phyloP scores from a whole-genome alignment of 306 rosid genomes.

The Gynostemma pentaphyllum region DNA sequence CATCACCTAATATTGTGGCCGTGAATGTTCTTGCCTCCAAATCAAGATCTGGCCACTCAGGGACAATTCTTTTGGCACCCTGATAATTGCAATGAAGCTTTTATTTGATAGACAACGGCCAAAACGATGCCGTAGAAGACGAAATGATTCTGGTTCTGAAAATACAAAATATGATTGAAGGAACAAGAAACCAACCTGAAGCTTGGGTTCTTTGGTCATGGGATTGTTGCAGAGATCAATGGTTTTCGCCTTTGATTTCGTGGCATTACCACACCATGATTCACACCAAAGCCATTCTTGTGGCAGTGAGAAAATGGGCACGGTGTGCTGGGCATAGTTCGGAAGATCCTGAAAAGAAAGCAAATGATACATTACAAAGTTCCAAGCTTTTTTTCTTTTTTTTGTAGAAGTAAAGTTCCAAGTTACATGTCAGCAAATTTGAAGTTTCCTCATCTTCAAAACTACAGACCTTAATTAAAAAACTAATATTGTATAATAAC shows the following conservation, averaged over 20 bases:
- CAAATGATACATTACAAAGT: background rate
- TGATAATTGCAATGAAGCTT: slow-evolving; percentile 15
- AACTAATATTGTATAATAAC: background rate
- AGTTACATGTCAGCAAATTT: background rate
- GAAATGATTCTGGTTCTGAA: background rate
- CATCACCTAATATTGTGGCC: slow-evolving; percentile 61
- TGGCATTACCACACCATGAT: slow-evolving; percentile 98
- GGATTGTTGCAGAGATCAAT: slow-evolving; percentile 99
- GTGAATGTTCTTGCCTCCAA: slow-evolving; percentile 79
- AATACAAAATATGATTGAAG: background rate
- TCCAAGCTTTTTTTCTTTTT: too few species aligned
- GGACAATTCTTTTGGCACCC: slow-evolving; percentile 94
- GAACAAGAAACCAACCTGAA: slow-evolving; percentile 44
- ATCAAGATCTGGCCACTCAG: slow-evolving; percentile 94
- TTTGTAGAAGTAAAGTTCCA: too few species aligned
- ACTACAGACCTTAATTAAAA: too few species aligned
- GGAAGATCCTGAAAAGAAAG: slow-evolving; percentile 79
- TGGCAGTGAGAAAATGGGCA: slow-evolving; percentile 87
- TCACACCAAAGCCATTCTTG: slow-evolving; percentile 99
- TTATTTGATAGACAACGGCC: background rate
- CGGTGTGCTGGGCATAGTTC: slow-evolving; percentile 94
- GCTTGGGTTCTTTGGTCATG: slow-evolving; percentile 98
- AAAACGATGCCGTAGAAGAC: background rate
- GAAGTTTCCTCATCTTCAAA: background rate
- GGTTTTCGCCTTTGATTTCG: slow-evolving; percentile 87